Base-by-base conservation (phyloP, 2,329 filamentous ascomycete genomes). In the Ophiobolus disseminans region DNA sequence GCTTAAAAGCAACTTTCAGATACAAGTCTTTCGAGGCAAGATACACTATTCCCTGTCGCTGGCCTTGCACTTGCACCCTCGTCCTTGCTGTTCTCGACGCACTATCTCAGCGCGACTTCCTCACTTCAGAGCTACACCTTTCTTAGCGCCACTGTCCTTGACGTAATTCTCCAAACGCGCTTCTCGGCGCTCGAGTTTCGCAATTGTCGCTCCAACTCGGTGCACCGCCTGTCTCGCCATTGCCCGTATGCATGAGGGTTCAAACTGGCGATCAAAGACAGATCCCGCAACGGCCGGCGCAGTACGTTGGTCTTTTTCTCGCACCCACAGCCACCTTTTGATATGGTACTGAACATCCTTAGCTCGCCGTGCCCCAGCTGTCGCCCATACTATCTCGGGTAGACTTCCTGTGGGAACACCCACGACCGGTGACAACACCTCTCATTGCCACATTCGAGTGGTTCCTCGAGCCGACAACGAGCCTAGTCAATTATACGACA, bases 381-480 rank as follows among this genome's bases (percentile, higher is more conserved):
- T 47, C 53, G 28, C 49, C 20, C 41, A 50, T 11, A 41, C 45
- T 16, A 40, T 50, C 17, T 58, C 25, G 40, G 54, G 54, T 31
- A 56, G 58, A 23, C 39, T 58, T 14, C 62, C 62, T 13, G 21
- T 54, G 20, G 58, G 58, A 11, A 61, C 58, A 2, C 54, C 41
- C 5, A 32, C 42, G 5, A 48, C 48, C 23, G 25, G 28, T 10
- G 30, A 40, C 23, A 46, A 23, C 34, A 20, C 48, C 10, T 51
- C 49, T 16, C 54, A 63, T 34, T 59, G 59, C 2, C 67, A 67
- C 43, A 65, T 69, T 23, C 65, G 55, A 9, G 40, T 67, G 16
- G 49, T 70, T 1, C 44, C 60, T 2, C 54, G 40, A 35, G 30
- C 42, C 13, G 36, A 50, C 3, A 22, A 43, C 23, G 41, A 46